A percentile compares a stretch with the other conserved stretches of the same genome.
phyloP scores from a whole-genome alignment of 2,329 filamentous ascomycete genomes.

The Fusarium irregulare region DNA sequence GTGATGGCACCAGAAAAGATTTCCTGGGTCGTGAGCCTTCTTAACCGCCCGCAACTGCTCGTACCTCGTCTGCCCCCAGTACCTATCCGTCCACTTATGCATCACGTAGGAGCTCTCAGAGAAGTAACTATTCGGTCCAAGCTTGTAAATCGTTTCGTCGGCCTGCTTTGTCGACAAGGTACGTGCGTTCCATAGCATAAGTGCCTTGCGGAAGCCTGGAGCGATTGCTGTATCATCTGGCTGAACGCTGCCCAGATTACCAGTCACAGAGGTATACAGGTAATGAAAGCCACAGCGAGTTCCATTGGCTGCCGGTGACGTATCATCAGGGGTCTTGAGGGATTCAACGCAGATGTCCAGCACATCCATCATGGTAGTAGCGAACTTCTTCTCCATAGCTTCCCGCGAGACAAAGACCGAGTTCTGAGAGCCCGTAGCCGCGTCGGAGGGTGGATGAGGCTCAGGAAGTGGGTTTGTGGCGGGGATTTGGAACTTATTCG shows the following conservation, averaged over 20 bases:
- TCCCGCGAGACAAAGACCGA: slow-evolving; percentile 8
- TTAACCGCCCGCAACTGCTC: slow-evolving; percentile 7
- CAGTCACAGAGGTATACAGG: background rate
- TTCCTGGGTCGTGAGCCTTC: background rate
- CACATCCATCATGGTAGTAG: slow-evolving; percentile 10
- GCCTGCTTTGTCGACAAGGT: slow-evolving; percentile 3
- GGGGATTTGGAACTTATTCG: background rate
- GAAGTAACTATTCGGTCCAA: slow-evolving; percentile 2
- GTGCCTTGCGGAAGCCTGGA: background rate
- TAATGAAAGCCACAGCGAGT: slow-evolving; percentile 10
- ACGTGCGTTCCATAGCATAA: slow-evolving; percentile 7
- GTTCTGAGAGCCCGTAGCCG: slow-evolving; percentile 5
- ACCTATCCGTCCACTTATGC: slow-evolving; percentile 8
- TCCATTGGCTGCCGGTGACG: background rate
- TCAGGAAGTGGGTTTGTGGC: background rate
- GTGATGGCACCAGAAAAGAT: slow-evolving; percentile 13
- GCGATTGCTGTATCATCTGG: slow-evolving; percentile 3
- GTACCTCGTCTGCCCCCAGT: slow-evolving; percentile 1
- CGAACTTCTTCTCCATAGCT: background rate
- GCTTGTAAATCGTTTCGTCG: slow-evolving; percentile 1
- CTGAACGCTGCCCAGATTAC: background rate
- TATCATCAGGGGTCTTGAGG: background rate
- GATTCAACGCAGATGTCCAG: background rate
- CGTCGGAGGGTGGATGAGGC: background rate
- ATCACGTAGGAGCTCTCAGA: slow-evolving; percentile 17